Base-by-base conservation (phyloP, 2,329 filamentous ascomycete genomes). In the Penicillium sp. region DNA sequence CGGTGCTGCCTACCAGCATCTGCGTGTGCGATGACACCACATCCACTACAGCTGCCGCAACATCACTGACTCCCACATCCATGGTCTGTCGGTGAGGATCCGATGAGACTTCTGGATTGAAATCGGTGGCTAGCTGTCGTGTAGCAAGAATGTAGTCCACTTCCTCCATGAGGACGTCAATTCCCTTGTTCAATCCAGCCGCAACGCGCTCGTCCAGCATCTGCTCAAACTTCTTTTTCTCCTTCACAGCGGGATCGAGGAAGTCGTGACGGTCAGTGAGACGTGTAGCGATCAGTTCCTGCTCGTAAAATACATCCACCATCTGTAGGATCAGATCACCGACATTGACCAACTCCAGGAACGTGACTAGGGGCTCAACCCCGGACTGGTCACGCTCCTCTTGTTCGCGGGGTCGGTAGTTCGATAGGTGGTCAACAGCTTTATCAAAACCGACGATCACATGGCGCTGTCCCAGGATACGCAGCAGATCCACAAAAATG, bases 161-260 rank as follows among this genome's bases (percentile, higher is more conserved):
- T 77, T 99, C 95, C 67, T 96, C 92, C 90, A 99, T 98, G 44
- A 99, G 84, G 56, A 97, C 95, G 70, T 99, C 93, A 62, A 99
- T 98, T 62, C 95, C 95, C 78, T 96, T 97, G 76, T 97, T 97
- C 61, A 99, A 80, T 1, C 96, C 96, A 9, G 93, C 92, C 4
- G 95, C 95, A 8, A 99, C 95, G 59, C 91, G 91, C 76, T 98
- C 95, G 70, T 99, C 95, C 1, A 99, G 87, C 90, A 97, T 96
- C 72, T 97, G 93, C 80, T 99, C 95, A 68, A 98, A 99, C 64
- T 91, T 92, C 79, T 97, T 98, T 85, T 99, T 99, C 63, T 95
- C 93, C 67, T 97, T 89, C 31, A 90, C 90, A 0, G 93, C 91
- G 21, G 92, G 90, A 69, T 96, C 92, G 48, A 99, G 81, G 69